phyloP scores from a whole-genome alignment of 208 protist species.

The Novymonas esmeraldas region DNA sequence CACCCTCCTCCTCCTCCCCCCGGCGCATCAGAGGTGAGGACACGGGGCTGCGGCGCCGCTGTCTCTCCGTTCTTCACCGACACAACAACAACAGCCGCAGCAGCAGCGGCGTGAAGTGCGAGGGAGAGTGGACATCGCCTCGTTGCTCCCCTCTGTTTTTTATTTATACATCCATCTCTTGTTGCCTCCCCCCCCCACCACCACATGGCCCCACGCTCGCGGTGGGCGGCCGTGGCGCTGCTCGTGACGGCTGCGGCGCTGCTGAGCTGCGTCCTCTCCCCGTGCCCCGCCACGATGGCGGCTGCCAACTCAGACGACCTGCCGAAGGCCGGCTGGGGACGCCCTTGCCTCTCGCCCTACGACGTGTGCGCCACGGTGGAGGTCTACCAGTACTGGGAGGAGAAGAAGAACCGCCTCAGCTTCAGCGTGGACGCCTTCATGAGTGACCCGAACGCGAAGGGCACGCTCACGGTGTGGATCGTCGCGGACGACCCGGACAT shows the following conservation, averaged over 20 bases:
- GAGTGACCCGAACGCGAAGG: slow-evolving; percentile 7
- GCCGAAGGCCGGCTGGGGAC: slow-evolving; percentile 36
- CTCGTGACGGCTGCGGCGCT: not conserved
- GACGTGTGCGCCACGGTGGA: slow-evolving; percentile 40
- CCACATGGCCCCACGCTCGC: not conserved
- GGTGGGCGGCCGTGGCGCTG: not conserved
- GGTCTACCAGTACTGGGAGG: slow-evolving; percentile 40
- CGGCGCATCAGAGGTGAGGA: too few relatives aligned
- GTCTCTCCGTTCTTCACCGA: too few relatives aligned
- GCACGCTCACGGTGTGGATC: slow-evolving; percentile 48
- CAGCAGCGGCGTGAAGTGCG: too few relatives aligned
- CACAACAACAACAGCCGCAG: too few relatives aligned
- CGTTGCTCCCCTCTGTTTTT: too few relatives aligned
- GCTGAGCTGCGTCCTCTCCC: not conserved
- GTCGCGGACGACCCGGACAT: slow-evolving; percentile 40
- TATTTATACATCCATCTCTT: not conserved
- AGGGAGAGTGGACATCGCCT: too few relatives aligned
- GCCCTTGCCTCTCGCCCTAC: slow-evolving; percentile 31
- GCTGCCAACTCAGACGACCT: slow-evolving; percentile 23
- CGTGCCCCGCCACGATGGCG: not conserved
- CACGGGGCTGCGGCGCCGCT: too few relatives aligned
- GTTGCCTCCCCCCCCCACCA: not conserved
- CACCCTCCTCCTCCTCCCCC: too few relatives aligned
- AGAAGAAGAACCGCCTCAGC: slow-evolving; percentile 28
- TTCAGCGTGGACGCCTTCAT: slow-evolving; percentile 35